Percentiles rank a stretch among this genome's conserved stretches.
These are phyloP conservation scores for Cymbopogon flexuosus DNA, from an alignment of 202 grass and related monocot genomes.

Conservation along the genomic window DNA sequence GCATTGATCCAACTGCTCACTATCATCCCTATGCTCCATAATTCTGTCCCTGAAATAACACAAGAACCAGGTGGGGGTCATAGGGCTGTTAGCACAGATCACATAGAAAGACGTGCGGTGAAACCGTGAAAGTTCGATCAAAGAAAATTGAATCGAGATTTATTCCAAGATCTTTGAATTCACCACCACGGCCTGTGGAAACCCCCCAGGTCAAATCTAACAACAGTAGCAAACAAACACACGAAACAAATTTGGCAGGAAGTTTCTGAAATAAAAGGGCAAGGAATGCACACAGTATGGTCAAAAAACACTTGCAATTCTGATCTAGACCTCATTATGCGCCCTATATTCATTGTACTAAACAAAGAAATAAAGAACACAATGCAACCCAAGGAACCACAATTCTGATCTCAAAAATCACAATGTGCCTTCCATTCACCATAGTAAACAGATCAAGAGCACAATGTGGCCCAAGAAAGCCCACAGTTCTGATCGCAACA, in stretches of 20 bases:
- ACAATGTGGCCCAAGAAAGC: background rate
- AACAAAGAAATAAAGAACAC: background rate
- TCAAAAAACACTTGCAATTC: background rate
- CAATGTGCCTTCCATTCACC: background rate
- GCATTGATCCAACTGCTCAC: conserved; percentile 55
- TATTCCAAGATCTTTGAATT: background rate
- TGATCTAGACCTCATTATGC: background rate
- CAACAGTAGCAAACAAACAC: background rate
- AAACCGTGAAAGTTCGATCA: background rate
- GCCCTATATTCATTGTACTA: background rate
- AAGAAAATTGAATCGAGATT: background rate
- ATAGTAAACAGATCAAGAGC: background rate
- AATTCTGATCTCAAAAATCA: background rate
- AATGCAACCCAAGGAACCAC: background rate
- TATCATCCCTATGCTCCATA: conserved; percentile 50
- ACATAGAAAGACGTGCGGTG: background rate
- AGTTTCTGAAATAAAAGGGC: background rate
- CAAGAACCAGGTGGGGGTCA: background rate
- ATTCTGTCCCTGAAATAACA: conserved; percentile 49
- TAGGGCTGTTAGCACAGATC: background rate
- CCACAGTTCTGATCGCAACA: conserved; percentile 12
- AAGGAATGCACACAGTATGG: background rate
- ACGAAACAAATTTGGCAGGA: background rate
- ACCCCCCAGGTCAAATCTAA: background rate
- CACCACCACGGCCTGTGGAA: background rate